Conservation (phyloP, 2,329 filamentous ascomycete genomes). For the Verticillium nubilum region DNA sequence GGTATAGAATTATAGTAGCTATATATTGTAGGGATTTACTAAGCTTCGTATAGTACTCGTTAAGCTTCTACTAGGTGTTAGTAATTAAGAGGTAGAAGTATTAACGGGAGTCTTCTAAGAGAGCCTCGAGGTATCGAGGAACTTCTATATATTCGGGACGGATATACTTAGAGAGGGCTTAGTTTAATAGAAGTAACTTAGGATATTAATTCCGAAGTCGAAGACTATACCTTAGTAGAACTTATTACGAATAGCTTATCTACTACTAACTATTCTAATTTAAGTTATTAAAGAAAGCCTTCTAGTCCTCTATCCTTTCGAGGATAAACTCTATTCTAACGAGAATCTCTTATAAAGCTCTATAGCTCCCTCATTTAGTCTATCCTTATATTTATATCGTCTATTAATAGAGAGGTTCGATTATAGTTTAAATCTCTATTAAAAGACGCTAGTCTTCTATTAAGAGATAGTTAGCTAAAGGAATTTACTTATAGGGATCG, state of each 20-base stretch:
- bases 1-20: not conserved
- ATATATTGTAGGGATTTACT: not conserved
- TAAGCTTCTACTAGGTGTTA: not conserved
- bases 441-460: not conserved
- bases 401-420: too few species aligned
- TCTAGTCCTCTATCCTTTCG: not conserved
- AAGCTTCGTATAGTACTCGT: not conserved
- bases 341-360: not conserved
- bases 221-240: not conserved
- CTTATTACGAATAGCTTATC: not conserved
- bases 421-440: not conserved
- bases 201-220: not conserved
- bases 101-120: not conserved
- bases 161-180: not conserved
- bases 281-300: not conserved
- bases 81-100: not conserved
- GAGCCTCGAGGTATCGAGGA: not conserved
- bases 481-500: not conserved
- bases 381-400: not conserved
- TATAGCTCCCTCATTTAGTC: not conserved
- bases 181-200: not conserved
- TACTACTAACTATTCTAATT: not conserved
- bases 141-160: not conserved
- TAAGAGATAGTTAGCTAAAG: not conserved
- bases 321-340: not conserved